These are phyloP conservation scores for Apiotrichum veenhuisii DNA, from an alignment of 1,284 basidiomycete species.

Conservation along the genomic window DNA sequence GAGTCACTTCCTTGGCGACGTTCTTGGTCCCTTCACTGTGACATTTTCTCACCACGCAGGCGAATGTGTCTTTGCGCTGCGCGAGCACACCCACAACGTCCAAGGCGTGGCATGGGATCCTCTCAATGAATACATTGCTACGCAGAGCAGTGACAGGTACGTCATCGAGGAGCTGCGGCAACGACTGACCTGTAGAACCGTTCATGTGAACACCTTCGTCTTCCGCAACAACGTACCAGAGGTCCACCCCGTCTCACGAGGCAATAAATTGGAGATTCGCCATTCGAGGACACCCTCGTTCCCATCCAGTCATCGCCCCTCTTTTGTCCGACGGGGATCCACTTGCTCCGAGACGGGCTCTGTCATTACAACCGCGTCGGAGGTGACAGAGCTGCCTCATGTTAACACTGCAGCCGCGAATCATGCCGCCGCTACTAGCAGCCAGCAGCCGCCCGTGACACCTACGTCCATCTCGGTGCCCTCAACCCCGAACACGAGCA, in stretches of 20 bases:
- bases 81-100: conserved; percentile 86
- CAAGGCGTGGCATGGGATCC: conserved; percentile 98
- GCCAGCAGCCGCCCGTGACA: conserved; percentile 21
- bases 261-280: conserved; percentile 46
- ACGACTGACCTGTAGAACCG: conserved; percentile 53
- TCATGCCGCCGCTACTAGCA: neutral
- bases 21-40: conserved; percentile 7
- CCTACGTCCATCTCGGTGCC: conserved; percentile 39
- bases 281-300: conserved; percentile 50
- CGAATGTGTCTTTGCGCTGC: conserved; percentile 44
- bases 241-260: conserved; percentile 58
- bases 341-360: conserved; percentile 70
- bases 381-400: conserved; percentile 1
- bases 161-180: conserved; percentile 14
- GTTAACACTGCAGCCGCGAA: neutral
- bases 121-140: conserved; percentile 88
- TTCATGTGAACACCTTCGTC: conserved; percentile 79
- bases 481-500: conserved; percentile 38
- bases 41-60: no score
- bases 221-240: conserved; percentile 74
- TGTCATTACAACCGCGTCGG: conserved; percentile 51
- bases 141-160: conserved; percentile 81
- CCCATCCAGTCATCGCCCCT: conserved; percentile 52
- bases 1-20: conserved; percentile 10
- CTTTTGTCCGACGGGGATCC: conserved; percentile 64